These are phyloP conservation scores for Rubus parviflorus DNA, from an alignment of 306 rosid genomes.

Conservation along the genomic window DNA sequence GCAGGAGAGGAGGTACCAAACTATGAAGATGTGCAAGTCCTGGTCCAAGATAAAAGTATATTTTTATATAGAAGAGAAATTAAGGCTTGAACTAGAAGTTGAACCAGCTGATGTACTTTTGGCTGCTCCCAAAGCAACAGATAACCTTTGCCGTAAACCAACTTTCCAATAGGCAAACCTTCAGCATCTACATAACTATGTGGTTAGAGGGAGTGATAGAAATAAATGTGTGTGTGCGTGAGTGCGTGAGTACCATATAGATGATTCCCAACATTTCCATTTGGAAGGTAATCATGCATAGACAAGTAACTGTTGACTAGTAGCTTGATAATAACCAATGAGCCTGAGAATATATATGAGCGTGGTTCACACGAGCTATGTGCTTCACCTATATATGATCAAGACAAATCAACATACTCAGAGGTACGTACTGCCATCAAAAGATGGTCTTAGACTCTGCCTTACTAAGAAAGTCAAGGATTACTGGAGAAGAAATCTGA, in stretches of 20 bases:
- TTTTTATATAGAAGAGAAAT: slow-evolving; percentile 17
- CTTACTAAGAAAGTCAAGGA: background rate
- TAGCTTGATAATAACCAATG: slow-evolving; percentile 58
- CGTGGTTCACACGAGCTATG: slow-evolving; percentile 51
- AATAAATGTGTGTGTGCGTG: slow-evolving; percentile 12
- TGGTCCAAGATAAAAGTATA: slow-evolving; percentile 26
- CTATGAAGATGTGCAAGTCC: slow-evolving; percentile 68
- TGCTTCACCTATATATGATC: slow-evolving; percentile 50
- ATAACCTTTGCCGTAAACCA: slow-evolving; percentile 52
- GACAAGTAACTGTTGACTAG: slow-evolving; percentile 60
- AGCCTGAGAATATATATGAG: slow-evolving; percentile 51
- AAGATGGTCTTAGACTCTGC: background rate
- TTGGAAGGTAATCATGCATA: slow-evolving; percentile 48
- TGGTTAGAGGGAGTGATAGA: background rate
- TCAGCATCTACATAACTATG: slow-evolving; percentile 47
- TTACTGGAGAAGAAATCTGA: background rate
- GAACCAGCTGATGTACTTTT: slow-evolving; percentile 45
- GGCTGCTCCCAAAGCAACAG: slow-evolving; percentile 64
- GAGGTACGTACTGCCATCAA: background rate
- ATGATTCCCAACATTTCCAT: slow-evolving; percentile 67
- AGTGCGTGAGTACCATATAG: slow-evolving; percentile 50
- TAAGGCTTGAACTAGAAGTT: background rate
- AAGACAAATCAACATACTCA: background rate
- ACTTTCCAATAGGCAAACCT: slow-evolving; percentile 66
- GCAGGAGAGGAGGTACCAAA: slow-evolving; percentile 66